phyloP scores from a whole-genome alignment of 2,329 filamentous ascomycete species.

The Fusarium duplospermum region DNA sequence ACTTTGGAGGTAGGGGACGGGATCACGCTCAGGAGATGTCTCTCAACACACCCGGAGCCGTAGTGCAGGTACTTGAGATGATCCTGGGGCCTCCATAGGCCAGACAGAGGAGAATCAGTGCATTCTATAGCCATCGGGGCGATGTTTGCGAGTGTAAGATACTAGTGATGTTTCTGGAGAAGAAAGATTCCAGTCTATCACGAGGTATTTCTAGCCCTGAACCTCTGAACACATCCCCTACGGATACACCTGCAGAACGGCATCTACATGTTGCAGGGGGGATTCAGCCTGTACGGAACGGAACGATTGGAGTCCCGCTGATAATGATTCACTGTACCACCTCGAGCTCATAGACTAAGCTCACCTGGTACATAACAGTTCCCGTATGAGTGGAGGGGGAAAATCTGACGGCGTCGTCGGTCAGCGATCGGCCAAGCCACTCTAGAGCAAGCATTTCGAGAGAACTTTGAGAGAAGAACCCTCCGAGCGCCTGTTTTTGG shows the following conservation, averaged over 20 bases:
- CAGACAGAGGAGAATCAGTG: slow-evolving; percentile 24
- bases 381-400: slow-evolving; percentile 10
- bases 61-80: slow-evolving; percentile 36
- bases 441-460: background rate
- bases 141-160: background rate
- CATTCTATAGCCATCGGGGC: slow-evolving; percentile 26
- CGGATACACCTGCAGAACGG: slow-evolving; percentile 1
- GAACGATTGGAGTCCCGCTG: slow-evolving; percentile 2
- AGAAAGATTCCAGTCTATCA: background rate
- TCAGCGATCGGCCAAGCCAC: slow-evolving; percentile 36
- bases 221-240: background rate
- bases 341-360: slow-evolving; percentile 17
- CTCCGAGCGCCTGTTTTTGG: background rate
- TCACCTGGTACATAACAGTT: slow-evolving; percentile 24
- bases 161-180: background rate
- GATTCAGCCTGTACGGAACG: background rate
- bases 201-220: slow-evolving; percentile 31
- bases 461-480: background rate
- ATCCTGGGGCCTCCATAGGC: slow-evolving; percentile 33
- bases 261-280: slow-evolving; percentile 2
- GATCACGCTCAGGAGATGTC: slow-evolving; percentile 23
- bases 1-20: slow-evolving; percentile 28
- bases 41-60: slow-evolving; percentile 32
- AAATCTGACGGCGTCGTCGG: slow-evolving; percentile 28
- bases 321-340: slow-evolving; percentile 35